A percentile compares a stretch with the other conserved stretches of the same genome.
phyloP scores from a whole-genome alignment of 805 yeast species.

The Wickerhamiella dianesei region DNA sequence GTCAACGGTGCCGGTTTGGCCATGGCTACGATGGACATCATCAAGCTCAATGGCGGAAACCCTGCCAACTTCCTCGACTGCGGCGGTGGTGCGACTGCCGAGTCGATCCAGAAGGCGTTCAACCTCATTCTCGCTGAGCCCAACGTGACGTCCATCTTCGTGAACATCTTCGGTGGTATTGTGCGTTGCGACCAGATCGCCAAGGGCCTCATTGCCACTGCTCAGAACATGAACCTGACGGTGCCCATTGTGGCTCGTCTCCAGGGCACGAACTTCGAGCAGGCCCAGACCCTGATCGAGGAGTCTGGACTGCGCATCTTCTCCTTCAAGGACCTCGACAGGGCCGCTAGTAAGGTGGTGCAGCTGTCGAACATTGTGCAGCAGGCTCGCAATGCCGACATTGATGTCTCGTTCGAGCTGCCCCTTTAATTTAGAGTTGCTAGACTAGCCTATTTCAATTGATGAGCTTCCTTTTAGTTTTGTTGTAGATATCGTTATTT shows the following conservation, averaged over 20 bases:
- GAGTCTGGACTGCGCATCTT: conserved; percentile 87
- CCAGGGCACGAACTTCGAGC: conserved; percentile 91
- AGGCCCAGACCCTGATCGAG: conserved; percentile 74
- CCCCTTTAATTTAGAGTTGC: conserved; percentile 30
- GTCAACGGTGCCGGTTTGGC: conserved; percentile 99
- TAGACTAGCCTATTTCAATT: too few species aligned
- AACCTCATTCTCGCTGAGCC: conserved; percentile 80
- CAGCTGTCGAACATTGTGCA: conserved; percentile 44
- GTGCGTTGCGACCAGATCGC: conserved; percentile 99
- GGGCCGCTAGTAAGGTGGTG: conserved; percentile 93
- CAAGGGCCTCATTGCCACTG: conserved; percentile 88
- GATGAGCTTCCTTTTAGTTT: too few species aligned
- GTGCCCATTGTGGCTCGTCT: conserved; percentile 96
- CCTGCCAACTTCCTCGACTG: conserved; percentile 99
- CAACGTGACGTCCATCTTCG: conserved; percentile 87
- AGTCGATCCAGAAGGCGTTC: conserved; percentile 94
- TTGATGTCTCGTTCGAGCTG: conserved; percentile 37
- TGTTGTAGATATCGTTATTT: too few species aligned
- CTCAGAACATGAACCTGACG: conserved; percentile 77
- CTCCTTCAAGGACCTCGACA: conserved; percentile 84
- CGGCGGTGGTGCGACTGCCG: conserved; percentile 99
- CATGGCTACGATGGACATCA: conserved; percentile 99
- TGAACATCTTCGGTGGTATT: conserved; percentile 98
- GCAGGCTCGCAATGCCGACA: conserved; percentile 37
- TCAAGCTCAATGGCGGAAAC: conserved; percentile 93